Conservation (phyloP, 2,329 filamentous ascomycete species). For the Aspergillus felis region DNA sequence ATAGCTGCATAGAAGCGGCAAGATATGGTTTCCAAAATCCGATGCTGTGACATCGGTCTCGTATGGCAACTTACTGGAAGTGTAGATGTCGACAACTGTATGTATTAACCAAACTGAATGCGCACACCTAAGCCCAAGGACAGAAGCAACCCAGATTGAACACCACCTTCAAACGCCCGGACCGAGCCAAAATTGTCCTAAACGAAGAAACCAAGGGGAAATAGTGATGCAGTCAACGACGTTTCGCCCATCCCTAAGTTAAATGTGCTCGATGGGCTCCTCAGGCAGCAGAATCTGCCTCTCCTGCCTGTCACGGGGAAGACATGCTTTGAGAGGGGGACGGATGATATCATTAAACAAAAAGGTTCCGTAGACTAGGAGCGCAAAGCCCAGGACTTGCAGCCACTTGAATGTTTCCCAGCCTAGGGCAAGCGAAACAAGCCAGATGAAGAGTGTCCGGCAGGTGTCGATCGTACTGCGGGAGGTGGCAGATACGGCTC, state of each 20-base stretch:
- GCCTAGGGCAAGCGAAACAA: conserved; percentile 84
- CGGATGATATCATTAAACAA: conserved; percentile 92
- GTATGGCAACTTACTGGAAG: background rate
- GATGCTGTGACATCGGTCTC: background rate
- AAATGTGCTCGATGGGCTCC: conserved; percentile 73
- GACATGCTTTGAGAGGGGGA: conserved; percentile 68
- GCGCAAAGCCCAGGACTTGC: conserved; percentile 80
- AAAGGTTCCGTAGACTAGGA: conserved; percentile 95
- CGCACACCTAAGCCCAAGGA: background rate
- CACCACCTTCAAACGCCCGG: background rate
- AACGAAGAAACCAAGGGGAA: background rate
- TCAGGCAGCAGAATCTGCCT: conserved; percentile 64
- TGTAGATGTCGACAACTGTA: background rate
- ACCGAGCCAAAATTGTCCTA: background rate
- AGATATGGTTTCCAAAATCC: background rate
- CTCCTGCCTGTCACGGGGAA: conserved; percentile 53
- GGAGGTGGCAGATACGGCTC: conserved; percentile 83
- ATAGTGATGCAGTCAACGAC: background rate
- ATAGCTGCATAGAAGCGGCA: background rate
- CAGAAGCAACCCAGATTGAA: background rate
- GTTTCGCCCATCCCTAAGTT: conserved; percentile 5
- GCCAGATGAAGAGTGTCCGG: conserved; percentile 92
- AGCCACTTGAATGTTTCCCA: conserved; percentile 99
- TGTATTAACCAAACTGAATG: background rate
- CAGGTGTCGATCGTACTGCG: conserved; percentile 97